Percentiles rank a stretch among this genome's conserved stretches.
Conservation (phyloP, 208 protist genomes). For the Leishmania major region DNA sequence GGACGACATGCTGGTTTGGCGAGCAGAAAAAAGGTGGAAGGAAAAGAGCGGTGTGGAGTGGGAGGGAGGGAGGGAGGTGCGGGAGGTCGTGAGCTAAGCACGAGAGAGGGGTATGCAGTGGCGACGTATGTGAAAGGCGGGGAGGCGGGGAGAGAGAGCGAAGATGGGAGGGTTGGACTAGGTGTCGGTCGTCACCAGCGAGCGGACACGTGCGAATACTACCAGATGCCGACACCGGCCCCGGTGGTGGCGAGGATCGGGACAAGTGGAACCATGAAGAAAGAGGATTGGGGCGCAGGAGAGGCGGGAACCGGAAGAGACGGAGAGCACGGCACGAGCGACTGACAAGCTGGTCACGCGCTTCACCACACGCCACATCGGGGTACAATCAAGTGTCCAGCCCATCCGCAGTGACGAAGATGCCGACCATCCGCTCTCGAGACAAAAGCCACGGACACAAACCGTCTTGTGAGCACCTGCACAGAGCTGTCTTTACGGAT, state of each 20-base stretch:
- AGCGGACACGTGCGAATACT: neutral
- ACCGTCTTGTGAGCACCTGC: neutral
- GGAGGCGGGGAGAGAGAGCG: neutral
- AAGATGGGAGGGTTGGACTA: neutral
- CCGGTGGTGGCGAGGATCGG: neutral
- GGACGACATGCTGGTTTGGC: slow-evolving; percentile 56
- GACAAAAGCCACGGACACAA: neutral
- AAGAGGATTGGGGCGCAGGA: neutral
- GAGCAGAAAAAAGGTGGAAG: neutral
- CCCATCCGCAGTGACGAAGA: neutral
- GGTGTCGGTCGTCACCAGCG: neutral
- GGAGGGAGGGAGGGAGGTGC: neutral
- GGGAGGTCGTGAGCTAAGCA: neutral
- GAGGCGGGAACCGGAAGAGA: neutral
- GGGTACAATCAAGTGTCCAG: neutral
- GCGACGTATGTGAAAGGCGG: neutral
- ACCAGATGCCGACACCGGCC: neutral
- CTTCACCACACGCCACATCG: neutral
- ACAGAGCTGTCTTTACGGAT: neutral
- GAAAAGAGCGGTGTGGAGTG: slow-evolving; percentile 2
- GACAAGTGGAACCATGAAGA: neutral
- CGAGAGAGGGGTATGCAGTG: neutral
- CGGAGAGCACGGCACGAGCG: neutral
- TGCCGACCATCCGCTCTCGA: neutral
- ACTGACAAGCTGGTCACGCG: neutral